Evolutionary conservation across 2,329 filamentous ascomycete species (phyloP), one percentile per base, ranked within the genome.

Genomic region (Ophiostoma ulmi): DNA sequence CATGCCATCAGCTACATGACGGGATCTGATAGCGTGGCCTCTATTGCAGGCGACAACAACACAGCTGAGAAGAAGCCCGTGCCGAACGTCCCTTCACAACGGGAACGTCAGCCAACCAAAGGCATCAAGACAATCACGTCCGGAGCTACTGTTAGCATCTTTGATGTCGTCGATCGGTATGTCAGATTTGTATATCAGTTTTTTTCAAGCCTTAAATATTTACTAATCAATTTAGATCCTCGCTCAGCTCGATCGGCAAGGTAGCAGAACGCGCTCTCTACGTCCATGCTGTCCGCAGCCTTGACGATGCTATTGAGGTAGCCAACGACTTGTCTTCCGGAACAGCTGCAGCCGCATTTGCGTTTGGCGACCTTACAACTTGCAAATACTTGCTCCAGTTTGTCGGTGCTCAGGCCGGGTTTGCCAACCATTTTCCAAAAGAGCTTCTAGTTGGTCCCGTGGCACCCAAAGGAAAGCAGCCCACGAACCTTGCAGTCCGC

Each of bases 1-100:
- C 80, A 83, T 35, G 76, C 77, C 8, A 76, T 76, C 35, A 72
- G 5, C 1, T 72, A 73, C 69, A 68, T 71, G 67, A 65, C 70
- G 1, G 66, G 55, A 11, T 10, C 8, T 8, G 17, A 52, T 26
- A 5, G 61, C 17, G 61, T 13, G 14, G 17, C 7, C 58, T 63
- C n/a, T 17, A 13, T 13, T 5, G 31, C 5, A 8, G 13, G 13
- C 31, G 58, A 36, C 26, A 36, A 14, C 2, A 63, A 36, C n/a
- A 7, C 58, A 17, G 11, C 35, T 3, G 61, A 64, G 3, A 38
- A 38, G 8, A 64, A 11, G 14, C 3, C 7, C 0, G n/a, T 58
- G n/a, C 52, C 61, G n/a, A 48, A 2, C 17, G 10, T n/a, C 44
- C 44, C 44, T 20, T 48, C 17, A n/a, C 44, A 48, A 38, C 11